Percentiles rank a stretch among this genome's conserved stretches.
phyloP scores from a whole-genome alignment of 202 grass and related monocot species.

The Brachypodium distachyon region DNA sequence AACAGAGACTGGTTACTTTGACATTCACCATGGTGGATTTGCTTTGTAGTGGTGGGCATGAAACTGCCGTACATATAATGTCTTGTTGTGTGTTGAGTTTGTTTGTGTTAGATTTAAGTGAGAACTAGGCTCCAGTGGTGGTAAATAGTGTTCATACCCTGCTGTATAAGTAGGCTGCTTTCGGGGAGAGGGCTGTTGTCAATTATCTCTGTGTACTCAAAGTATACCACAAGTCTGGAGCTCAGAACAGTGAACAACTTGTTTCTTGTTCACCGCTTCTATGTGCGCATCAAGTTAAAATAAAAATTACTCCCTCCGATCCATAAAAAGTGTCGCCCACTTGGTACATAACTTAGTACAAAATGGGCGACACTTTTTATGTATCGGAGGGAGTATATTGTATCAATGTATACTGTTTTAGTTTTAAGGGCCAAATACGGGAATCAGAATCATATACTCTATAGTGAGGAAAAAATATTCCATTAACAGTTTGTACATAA shows the following conservation, averaged over 20 bases:
- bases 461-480: background rate
- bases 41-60: background rate
- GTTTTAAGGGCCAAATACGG: background rate
- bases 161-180: background rate
- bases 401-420: background rate
- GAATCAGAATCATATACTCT: background rate
- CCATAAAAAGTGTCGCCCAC: no score
- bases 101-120: background rate
- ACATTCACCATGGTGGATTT: background rate
- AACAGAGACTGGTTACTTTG: background rate
- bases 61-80: background rate
- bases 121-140: conserved; percentile 1
- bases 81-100: background rate
- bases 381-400: no score
- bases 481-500: background rate
- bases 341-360: no score
- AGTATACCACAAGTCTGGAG: background rate
- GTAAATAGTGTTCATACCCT: background rate
- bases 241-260: background rate
- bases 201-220: background rate
- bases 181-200: background rate
- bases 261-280: background rate
- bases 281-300: background rate
- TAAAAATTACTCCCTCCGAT: no score
- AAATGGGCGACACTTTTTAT: no score